Evolutionary conservation across 2,329 filamentous ascomycete species (phyloP).

Genomic region (Pyrenophora graminea): DNA sequence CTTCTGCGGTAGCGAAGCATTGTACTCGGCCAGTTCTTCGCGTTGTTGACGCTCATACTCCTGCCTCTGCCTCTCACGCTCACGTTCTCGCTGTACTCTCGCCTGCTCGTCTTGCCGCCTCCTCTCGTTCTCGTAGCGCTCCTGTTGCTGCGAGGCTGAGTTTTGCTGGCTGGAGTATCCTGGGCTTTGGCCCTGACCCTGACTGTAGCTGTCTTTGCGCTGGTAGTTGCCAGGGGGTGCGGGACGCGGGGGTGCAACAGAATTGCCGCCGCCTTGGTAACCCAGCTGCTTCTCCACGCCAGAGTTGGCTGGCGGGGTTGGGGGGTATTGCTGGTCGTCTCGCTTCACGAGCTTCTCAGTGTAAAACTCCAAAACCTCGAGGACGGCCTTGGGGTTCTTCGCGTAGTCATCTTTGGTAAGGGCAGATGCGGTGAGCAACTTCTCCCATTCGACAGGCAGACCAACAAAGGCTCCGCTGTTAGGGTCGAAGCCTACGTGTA

Average conservation of each 20-base stretch:
- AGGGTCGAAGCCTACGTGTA: conserved; percentile 96
- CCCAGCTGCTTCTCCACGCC: conserved; percentile 55
- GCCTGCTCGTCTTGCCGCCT: conserved; percentile 49
- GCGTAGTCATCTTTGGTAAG: conserved; percentile 99
- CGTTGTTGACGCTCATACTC: conserved; percentile 55
- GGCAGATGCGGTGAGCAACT: conserved; percentile 90
- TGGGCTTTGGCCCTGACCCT: conserved; percentile 33
- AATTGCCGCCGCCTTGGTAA: conserved; percentile 50
- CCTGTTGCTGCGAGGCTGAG: conserved; percentile 39
- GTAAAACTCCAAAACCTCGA: conserved; percentile 84
- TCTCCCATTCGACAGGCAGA: conserved; percentile 94
- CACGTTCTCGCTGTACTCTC: conserved; percentile 41
- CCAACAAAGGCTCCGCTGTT: conserved; percentile 94
- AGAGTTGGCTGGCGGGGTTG: conserved; percentile 63
- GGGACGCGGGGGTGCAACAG: conserved; percentile 55
- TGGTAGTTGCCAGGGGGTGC: conserved; percentile 49
- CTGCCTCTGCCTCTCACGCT: conserved; percentile 47
- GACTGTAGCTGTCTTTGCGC: conserved; percentile 53
- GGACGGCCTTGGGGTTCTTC: conserved; percentile 75
- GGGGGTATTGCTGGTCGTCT: conserved; percentile 68
- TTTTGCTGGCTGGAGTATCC: conserved; percentile 38
- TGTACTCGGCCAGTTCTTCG: conserved; percentile 83
- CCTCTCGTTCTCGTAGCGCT: conserved; percentile 36
- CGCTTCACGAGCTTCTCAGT: conserved; percentile 77
- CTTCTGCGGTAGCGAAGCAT: conserved; percentile 82